Conservation (phyloP, 2,329 filamentous ascomycete genomes). For the Simplicillium sp. region DNA sequence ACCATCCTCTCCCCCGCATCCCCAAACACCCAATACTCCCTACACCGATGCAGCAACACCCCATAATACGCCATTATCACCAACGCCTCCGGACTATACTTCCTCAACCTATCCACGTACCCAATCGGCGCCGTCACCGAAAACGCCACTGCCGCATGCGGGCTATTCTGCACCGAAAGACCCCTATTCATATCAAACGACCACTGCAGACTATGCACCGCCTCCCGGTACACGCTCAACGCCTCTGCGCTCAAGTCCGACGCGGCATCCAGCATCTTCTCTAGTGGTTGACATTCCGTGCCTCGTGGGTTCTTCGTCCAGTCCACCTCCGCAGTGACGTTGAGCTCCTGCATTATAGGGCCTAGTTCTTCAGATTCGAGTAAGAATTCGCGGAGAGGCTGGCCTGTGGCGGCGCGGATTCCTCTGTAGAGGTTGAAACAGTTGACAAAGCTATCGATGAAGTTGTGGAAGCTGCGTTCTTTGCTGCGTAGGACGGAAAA, state of each 20-base stretch:
- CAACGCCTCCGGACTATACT: slow-evolving; percentile 24
- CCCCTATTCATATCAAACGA: slow-evolving; percentile 16
- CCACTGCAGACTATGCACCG: slow-evolving; percentile 18
- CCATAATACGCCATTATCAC: slow-evolving; percentile 28
- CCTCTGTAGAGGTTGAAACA: slow-evolving; percentile 33
- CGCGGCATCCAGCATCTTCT: slow-evolving; percentile 17
- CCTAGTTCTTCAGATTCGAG: slow-evolving; percentile 23
- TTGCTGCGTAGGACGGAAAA: slow-evolving; percentile 17
- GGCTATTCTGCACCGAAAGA: background rate
- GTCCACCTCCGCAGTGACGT: slow-evolving; percentile 10
- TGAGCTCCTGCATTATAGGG: slow-evolving; percentile 11
- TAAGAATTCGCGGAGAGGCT: slow-evolving; percentile 22
- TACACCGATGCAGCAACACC: slow-evolving; percentile 22
- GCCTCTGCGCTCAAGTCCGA: slow-evolving; percentile 12
- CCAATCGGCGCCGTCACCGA: slow-evolving; percentile 5
- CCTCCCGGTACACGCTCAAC: slow-evolving; percentile 10
- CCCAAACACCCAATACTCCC: slow-evolving; percentile 19
- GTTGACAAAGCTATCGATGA: slow-evolving; percentile 29
- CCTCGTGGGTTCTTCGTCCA: slow-evolving; percentile 9
- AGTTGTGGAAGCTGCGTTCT: slow-evolving; percentile 22
- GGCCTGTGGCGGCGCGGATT: slow-evolving; percentile 24
- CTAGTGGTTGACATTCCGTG: slow-evolving; percentile 15
- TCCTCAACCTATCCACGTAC: slow-evolving; percentile 22
- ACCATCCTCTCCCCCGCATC: slow-evolving; percentile 19
- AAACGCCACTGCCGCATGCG: slow-evolving; percentile 11